Percentiles rank a stretch among this genome's conserved stretches.
phyloP scores from a whole-genome alignment of 192 early-diverging fungal species.

The Backusella sp. region DNA sequence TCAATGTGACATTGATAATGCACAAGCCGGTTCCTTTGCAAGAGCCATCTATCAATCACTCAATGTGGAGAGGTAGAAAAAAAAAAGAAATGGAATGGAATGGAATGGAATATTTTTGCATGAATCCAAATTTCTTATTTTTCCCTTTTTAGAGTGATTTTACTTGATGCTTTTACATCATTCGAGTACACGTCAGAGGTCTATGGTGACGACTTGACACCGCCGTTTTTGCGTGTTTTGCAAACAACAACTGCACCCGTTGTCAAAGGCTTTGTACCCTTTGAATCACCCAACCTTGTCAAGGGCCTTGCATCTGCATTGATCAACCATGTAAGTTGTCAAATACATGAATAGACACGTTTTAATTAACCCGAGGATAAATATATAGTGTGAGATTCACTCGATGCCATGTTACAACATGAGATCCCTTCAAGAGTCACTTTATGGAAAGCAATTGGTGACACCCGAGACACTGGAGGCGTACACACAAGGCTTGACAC shows the following conservation, averaged over 20 bases:
- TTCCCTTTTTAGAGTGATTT: constrained; percentile 18
- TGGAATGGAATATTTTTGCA: not conserved
- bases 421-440: constrained; percentile 29
- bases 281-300: constrained; percentile 30
- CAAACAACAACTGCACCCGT: constrained; percentile 19
- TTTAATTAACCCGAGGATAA: no score
- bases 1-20: not conserved
- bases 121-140: not conserved
- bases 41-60: not conserved
- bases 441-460: constrained; percentile 25
- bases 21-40: not conserved
- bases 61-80: not conserved
- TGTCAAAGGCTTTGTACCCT: constrained; percentile 9
- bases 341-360: no score
- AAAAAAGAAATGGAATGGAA: no score
- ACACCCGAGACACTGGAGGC: constrained; percentile 25
- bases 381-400: constrained; percentile 30
- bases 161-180: constrained; percentile 28
- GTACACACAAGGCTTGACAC: constrained; percentile 8
- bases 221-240: constrained; percentile 28
- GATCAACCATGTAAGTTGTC: constrained; percentile 20
- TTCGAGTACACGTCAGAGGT: constrained; percentile 23
- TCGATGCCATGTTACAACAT: constrained; percentile 27
- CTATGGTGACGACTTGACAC: constrained; percentile 15
- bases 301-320: constrained; percentile 22